Evolutionary conservation across 139 green algal genomes (phyloP), one percentile per base, ranked within the genome.

Genomic region (Chlorokybus atmophyticus): DNA sequence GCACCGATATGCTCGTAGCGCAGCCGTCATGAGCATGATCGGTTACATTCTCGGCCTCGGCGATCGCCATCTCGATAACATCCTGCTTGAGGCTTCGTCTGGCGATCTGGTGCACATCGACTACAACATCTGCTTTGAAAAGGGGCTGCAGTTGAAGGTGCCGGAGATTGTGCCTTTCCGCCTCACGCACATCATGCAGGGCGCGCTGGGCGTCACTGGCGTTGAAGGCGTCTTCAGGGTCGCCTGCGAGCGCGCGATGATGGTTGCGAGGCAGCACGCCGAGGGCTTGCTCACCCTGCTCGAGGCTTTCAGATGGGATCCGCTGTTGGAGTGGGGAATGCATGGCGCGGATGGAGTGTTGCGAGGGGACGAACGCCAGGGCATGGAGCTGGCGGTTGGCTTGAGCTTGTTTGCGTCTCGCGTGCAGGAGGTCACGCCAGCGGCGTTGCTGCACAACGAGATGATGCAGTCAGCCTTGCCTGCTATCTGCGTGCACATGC

Each of bases 161-260:
- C 87, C 87, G 0, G 87, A 95, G 75, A 51, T 91, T 32, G 87
- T 95, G 52, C 87, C 87, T 5, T 95, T 94, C 76, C 75, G 87
- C 3, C 75, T 91, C 30, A 91, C 83, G 2, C 82, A 72, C 23
- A 68, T 60, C 4, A 50, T 90, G 28, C 42, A 71, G 30, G 62
- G 42, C 3, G 62, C 61, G 2, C 56, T 82, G 38, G 77, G 77
- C 1, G 31, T 69, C 1, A 68, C 58, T 23, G 80, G 80, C 5
- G 61, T 68, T 26, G 70, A 85, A 23, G 79, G 79, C 1, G 28
- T 31, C 1, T 86, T 86, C 68, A 48, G 70, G 17, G 32, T 8
- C 23, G 56, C 32, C 0, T 69, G 54, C 51, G 52, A 82, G 47
- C n/a, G n/a, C n/a, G n/a, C n/a, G n/a, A n/a, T n/a, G n/a, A n/a